Evolutionary conservation across 306 rosid genomes (phyloP), one percentile per base, ranked within the genome.

Genomic region (Rubus parviflorus): DNA sequence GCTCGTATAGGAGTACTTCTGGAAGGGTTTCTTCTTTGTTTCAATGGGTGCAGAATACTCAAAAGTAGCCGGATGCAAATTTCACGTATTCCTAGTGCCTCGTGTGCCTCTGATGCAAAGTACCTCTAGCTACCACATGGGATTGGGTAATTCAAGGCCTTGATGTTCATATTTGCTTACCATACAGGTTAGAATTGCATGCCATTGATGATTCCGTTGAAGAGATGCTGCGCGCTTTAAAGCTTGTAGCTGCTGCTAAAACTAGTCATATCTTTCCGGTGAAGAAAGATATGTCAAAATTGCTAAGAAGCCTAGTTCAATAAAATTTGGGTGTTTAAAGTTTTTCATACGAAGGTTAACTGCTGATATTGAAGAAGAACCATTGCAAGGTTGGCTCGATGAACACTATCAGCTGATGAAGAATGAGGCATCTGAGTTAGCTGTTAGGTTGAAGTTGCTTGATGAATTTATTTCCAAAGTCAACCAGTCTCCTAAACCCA

Each of bases 351-450:
- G 97, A 77, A 92, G 86, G 86, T 82, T 96, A 56, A 89, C 96
- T 85, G 92, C 88, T 75, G 96, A 92, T 77, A 92, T 96, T 58
- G 99, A 96, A 87, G 99, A 96, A 84, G 98, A 96, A 74, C 99
- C 98, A 47, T 57, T 96, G 76, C 99, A 96, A 87, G 99, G 97
- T 69, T 96, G 99, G 99, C 90, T 96, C 87, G 99, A 96, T 87
- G 99, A 96, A 82, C 99, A 96, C 86, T 86, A 88, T 81, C 91
- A 74, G 73, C 87, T 96, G 79, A 85, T 96, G 89, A 96, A 80
- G 91, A 92, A 92, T 86, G 99, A 96, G 83, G 99, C 93, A 20
- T 80, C 89, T 74, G 99, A 96, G 76, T 82, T 91, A 70, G 97
- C 98, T 88, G 93, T 91, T 46, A 87, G 96, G 81, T 81, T 89